Evolutionary conservation across 441 rosid genomes (phyloP), one percentile per base, ranked within the genome.

Genomic region (Jatropha multifida): DNA sequence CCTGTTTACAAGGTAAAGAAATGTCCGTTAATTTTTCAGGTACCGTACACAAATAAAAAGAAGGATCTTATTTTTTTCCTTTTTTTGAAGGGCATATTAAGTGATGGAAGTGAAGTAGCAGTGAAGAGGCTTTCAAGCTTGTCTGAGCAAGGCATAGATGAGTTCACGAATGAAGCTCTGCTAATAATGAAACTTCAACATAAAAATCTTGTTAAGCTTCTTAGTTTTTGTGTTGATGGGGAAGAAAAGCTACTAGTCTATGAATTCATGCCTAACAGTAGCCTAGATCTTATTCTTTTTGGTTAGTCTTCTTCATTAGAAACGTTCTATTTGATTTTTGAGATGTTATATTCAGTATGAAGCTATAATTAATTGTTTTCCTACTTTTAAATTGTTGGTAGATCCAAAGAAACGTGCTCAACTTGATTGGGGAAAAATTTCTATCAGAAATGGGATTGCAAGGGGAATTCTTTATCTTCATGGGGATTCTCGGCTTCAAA

Each of bases 391-490:
- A 69, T 60, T 26, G 1, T 27, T 7, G 26, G 4, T 74, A 83
- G 88, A 85, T 75, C 52, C 63, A 13, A 74, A 2, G 26, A 82
- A 71, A 48, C 80, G 80, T 5, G 77, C 55, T 20, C 73, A 60
- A 20, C 80, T 85, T 1, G 64, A 74, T 70, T 83, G 88, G 87
- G 49, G 72, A 68, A 79, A 11, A 23, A 79, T 75, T 2, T 78
- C 70, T 20, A 83, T 87, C 26, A 80, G 82, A 26, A 79, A 74
- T 10, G 84, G 85, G 51, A 83, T 83, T 55, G 87, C 86, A 4
- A 74, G 71, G 8, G 90, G 87, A 52, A 75, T 80, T 65, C 81
- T 87, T 51, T 82, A 83, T 66, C 88, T 87, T 38, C 88, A 85
- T 14, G 86, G 83, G 59, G 88, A 83, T 76, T 86, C 88, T 49